phyloP scores from a whole-genome alignment of 1,284 basidiomycete genomes.

The Erythrobasidium hasegawianum region DNA sequence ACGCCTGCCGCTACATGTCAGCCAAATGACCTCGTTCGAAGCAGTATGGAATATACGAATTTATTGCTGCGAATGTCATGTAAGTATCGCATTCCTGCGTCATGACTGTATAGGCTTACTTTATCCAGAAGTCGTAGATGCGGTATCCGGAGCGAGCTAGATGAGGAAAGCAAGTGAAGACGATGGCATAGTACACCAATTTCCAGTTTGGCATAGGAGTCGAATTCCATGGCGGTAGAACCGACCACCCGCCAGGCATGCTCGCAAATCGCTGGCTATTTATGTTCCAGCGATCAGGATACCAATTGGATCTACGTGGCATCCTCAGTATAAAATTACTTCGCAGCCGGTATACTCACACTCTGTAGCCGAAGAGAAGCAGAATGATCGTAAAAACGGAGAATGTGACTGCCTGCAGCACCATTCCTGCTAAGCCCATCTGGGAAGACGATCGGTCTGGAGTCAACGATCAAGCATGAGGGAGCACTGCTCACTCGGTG shows the following conservation, averaged over 20 bases:
- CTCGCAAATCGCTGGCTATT: background rate
- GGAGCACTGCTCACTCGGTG: background rate
- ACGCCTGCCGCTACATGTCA: no score
- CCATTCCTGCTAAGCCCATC: constrained; percentile 1
- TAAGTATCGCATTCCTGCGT: no score
- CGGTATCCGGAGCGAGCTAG: constrained; percentile 2
- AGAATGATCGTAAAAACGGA: background rate
- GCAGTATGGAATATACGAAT: no score
- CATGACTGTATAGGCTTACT: no score
- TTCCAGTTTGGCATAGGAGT: background rate
- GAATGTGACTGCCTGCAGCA: constrained; percentile 1
- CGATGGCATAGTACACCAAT: background rate
- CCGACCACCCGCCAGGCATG: background rate
- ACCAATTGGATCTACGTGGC: background rate
- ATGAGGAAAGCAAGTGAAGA: background rate
- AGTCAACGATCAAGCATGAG: no score
- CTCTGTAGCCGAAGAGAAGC: background rate
- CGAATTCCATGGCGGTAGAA: background rate
- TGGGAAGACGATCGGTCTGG: no score
- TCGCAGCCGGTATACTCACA: no score
- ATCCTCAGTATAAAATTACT: no score
- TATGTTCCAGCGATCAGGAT: background rate
- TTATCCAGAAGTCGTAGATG: background rate
- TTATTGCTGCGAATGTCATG: no score
- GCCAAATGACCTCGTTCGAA: no score